These are phyloP conservation scores for Cladosporium sphaerospermum DNA, from an alignment of 2,329 filamentous ascomycete genomes.

Conservation along the genomic window DNA sequence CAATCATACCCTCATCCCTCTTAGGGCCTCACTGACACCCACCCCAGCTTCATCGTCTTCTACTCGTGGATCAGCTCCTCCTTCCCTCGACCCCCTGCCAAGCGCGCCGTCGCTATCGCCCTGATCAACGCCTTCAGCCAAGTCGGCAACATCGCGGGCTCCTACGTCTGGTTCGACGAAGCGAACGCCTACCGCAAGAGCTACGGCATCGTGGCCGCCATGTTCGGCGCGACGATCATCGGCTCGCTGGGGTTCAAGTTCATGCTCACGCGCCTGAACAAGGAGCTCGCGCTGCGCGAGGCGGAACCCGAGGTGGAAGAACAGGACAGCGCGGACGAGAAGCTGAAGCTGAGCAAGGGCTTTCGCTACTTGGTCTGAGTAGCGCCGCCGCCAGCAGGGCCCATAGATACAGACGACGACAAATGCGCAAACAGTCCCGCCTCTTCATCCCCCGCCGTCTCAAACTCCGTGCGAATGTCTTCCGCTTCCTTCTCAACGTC, in stretches of 20 bases:
- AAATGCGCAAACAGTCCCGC: neutral
- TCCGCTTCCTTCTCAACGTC: slow-evolving; percentile 12
- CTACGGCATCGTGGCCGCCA: slow-evolving; percentile 31
- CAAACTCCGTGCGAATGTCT: neutral
- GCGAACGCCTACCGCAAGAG: slow-evolving; percentile 45
- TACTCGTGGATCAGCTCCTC: slow-evolving; percentile 75
- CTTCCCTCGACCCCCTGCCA: slow-evolving; percentile 67
- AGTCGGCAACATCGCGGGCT: slow-evolving; percentile 39
- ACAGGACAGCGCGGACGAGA: slow-evolving; percentile 33
- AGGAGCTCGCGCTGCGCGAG: slow-evolving; percentile 61
- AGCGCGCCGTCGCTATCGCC: slow-evolving; percentile 65
- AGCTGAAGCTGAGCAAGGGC: slow-evolving; percentile 48
- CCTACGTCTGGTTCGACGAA: slow-evolving; percentile 55
- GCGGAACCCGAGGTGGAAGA: slow-evolving; percentile 41
- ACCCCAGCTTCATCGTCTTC: slow-evolving; percentile 21
- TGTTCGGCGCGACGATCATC: slow-evolving; percentile 16
- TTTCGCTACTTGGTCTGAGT: slow-evolving; percentile 54
- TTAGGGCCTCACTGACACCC: slow-evolving; percentile 28
- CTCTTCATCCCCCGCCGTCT: slow-evolving; percentile 3
- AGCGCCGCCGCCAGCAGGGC: too few relatives aligned
- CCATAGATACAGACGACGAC: too few relatives aligned
- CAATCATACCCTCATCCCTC: neutral
- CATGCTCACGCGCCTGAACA: slow-evolving; percentile 60
- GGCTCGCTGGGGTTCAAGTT: slow-evolving; percentile 29
- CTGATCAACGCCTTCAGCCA: slow-evolving; percentile 72